Base-by-base conservation (phyloP, 306 rosid genomes). In the Quercus variabilis region DNA sequence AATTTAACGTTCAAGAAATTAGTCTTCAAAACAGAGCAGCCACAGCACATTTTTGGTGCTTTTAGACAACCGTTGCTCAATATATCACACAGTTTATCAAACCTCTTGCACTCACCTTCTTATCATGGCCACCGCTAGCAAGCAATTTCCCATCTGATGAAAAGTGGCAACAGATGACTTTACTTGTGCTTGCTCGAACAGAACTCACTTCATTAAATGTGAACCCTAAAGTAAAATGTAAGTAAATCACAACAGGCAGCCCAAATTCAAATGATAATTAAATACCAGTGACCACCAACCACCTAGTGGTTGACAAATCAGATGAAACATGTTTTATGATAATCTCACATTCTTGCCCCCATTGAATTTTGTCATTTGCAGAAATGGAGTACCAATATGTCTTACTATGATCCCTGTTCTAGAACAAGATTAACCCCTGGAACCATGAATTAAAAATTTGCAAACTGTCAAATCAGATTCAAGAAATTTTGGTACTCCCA, bases 101-200 rank as follows among this genome's bases (percentile, higher is more conserved):
- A 31, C 17, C 30, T 70, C 63, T 60, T 74, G 41, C 18, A 49
- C 90, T 76, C 76, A 90, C 99, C 94, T 90, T 96, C 84, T 96
- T 96, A 83, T 96, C 99, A 78, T 96, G 99, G 71, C 99, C 98
- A 69, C 99, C 99, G 69, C 97, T 96, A 62, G 98, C 94, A 51
- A 96, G 92, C 81, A 96, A 84, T 83, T 96, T 96, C 69, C 99
- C 99, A 86, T 96, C 99, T 5, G 98, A 90, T 67, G 99, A 96
- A 84, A 96, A 96, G 89, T 96, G 99, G 87, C 99, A 96, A 79
- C 93, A 89, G 55, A 80, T 60, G 76, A 96, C 92, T 92, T 96
- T 96, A 81, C 90, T 90, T 35, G 86, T 4, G 87, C 99, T 93
- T 76, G 99, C 99, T 78, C 83, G 88, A 74, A 88, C 86, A 79